phyloP scores from a whole-genome alignment of 371 early-diverging fungal genomes.

The Nematocida ironsii region DNA sequence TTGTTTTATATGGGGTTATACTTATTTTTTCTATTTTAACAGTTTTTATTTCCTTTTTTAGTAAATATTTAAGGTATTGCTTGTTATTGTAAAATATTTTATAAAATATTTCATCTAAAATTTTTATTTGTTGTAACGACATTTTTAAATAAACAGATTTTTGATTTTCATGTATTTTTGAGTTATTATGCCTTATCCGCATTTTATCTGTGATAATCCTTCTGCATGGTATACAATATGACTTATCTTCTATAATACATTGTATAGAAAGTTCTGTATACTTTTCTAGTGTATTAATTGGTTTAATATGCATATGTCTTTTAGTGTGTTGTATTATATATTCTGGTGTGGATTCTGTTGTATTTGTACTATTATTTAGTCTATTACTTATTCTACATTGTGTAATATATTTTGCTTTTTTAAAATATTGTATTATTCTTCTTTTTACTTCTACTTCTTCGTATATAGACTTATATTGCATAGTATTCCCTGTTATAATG shows the following conservation, averaged over 20 bases:
- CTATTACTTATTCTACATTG: too few relatives aligned
- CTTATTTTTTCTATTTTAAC: neutral
- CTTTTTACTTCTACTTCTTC: slow-evolving; percentile 31
- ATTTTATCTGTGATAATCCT: slow-evolving; percentile 16
- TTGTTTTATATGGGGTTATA: neutral
- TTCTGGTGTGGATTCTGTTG: too few relatives aligned
- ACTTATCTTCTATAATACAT: neutral
- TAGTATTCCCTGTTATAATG: neutral
- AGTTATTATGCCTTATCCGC: neutral
- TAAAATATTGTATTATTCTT: slow-evolving; percentile 8
- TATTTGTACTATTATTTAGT: too few relatives aligned
- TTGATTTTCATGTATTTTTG: slow-evolving; percentile 10
- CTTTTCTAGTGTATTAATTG: too few relatives aligned
- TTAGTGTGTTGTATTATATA: neutral
- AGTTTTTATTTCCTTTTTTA: neutral
- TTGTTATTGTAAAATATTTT: neutral
- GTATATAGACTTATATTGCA: neutral
- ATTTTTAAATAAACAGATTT: slow-evolving; percentile 17
- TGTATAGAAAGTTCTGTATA: neutral
- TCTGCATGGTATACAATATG: slow-evolving; percentile 39
- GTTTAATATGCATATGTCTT: neutral
- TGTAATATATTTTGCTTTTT: neutral
- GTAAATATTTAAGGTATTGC: neutral
- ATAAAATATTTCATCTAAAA: neutral
- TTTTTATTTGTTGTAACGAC: neutral